Base-by-base conservation (phyloP, 192 early-diverging fungal species). In the Coemansia sp. region DNA sequence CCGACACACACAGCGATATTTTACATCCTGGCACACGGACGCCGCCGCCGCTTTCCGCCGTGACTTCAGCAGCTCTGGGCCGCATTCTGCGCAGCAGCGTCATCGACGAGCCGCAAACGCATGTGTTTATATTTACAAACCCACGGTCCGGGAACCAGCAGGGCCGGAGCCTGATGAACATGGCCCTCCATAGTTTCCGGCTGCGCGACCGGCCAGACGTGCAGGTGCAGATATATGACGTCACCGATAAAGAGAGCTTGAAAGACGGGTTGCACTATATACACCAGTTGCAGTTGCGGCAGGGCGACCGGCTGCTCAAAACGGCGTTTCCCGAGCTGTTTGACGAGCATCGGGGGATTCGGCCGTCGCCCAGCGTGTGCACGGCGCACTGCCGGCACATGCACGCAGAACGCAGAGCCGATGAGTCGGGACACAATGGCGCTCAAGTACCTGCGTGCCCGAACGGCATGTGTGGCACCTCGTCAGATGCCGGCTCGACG, bases 101-200 rank as follows among this genome's bases (percentile, higher is more conserved):
- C 9, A 67, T 74, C 7, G 68, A 74, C 44, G 78, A 83, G 37
- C 87, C 89, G 3, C 80, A 68, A 11, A 68, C 83, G 2, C 87
- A 89, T 59, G 78, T 88, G 22, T 88, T 91, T 61, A 91, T 91
- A 21, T 91, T 91, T 68, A 86, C 86, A 28, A 91, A 91, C 66
- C 89, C 89, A n/a, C 65, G 83, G 7, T 87, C 86, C 0, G 89
- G 89, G 20, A 87, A 88, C 72, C 87, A 85, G 62, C 85, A 89
- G 31, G 89, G 89, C 0, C 62, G 72, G 10, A 80, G 74, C 47
- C 71, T 91, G 57, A 75, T 87, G 53, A 63, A 84, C 38, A 72
- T 91, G 71, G 75, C 82, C 8, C 65, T 88, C 48, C 84, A 86
- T 52, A 86, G 87, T 66, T 91, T 88, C 69, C 86, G 89, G 46